Conservation (phyloP, 495 filamentous ascomycete species). For the Annulohypoxylon moriforme region DNA sequence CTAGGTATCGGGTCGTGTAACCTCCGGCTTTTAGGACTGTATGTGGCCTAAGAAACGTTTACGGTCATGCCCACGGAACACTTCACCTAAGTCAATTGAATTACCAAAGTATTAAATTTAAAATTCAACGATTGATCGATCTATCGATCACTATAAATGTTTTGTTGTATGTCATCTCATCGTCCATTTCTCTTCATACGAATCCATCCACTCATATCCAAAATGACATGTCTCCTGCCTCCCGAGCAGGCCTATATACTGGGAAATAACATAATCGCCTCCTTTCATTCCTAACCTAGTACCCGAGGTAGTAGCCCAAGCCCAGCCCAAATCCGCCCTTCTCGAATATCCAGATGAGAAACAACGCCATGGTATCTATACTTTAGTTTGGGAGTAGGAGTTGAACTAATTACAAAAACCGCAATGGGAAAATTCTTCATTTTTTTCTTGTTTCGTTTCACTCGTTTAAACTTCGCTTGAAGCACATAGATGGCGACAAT, state of each 20-base stretch:
- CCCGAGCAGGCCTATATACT: background rate
- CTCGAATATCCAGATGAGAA: constrained; percentile 1
- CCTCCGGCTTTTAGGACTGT: no score
- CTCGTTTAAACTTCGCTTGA: no score
- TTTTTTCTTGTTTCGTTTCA: background rate
- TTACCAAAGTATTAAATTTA: constrained; percentile 33
- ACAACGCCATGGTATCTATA: constrained; percentile 29
- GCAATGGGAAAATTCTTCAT: background rate
- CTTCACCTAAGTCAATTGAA: background rate
- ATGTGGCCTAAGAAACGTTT: no score
- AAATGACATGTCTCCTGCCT: background rate
- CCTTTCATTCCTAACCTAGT: background rate
- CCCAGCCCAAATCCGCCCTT: background rate
- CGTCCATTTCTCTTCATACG: constrained; percentile 10
- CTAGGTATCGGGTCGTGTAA: background rate
- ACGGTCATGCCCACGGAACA: no score
- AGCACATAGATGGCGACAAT: background rate
- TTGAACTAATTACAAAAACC: no score
- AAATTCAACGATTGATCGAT: constrained; percentile 31
- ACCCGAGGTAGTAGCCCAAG: background rate
- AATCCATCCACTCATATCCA: background rate
- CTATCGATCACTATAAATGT: constrained; percentile 20
- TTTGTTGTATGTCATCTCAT: constrained; percentile 23
- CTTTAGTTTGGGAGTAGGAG: background rate
- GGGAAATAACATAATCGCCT: background rate